Evolutionary conservation across 1,139 yeast genomes (phyloP).

Genomic region (Saccharomyces pastorianus): DNA sequence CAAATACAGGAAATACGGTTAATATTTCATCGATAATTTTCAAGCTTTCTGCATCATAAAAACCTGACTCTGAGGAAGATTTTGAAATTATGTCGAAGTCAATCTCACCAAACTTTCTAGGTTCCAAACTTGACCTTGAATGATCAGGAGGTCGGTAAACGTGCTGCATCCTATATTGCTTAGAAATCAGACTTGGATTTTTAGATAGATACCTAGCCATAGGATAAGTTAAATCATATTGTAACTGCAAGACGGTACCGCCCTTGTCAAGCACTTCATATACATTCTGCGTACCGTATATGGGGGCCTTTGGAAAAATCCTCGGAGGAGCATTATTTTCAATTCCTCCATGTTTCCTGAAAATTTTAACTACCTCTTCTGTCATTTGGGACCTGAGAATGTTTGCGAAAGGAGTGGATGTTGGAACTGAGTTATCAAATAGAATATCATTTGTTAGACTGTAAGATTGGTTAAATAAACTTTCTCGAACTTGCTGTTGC

Average conservation of each 20-base stretch:
- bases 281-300: constrained; percentile 54
- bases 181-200: constrained; percentile 40
- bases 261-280: constrained; percentile 77
- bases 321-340: constrained; percentile 55
- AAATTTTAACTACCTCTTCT: constrained; percentile 49
- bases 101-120: constrained; percentile 69
- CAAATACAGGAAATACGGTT: constrained; percentile 56
- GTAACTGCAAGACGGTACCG: constrained; percentile 80
- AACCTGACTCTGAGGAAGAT: constrained; percentile 40
- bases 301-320: constrained; percentile 74
- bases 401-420: constrained; percentile 32
- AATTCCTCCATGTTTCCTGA: constrained; percentile 78
- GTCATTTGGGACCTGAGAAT: constrained; percentile 40
- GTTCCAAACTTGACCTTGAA: constrained; percentile 54
- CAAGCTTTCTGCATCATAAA: constrained; percentile 80
- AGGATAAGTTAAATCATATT: constrained; percentile 83
- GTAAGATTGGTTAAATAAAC: constrained; percentile 75
- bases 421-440: constrained; percentile 47
- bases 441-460: constrained; percentile 73
- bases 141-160: constrained; percentile 65
- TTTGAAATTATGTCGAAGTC: constrained; percentile 74
- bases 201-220: constrained; percentile 78
- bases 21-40: constrained; percentile 73
- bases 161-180: constrained; percentile 65
- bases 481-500: constrained; percentile 86